These are phyloP conservation scores for Cryomyces antarcticus DNA, from an alignment of 495 filamentous ascomycete species.

Conservation along the genomic window DNA sequence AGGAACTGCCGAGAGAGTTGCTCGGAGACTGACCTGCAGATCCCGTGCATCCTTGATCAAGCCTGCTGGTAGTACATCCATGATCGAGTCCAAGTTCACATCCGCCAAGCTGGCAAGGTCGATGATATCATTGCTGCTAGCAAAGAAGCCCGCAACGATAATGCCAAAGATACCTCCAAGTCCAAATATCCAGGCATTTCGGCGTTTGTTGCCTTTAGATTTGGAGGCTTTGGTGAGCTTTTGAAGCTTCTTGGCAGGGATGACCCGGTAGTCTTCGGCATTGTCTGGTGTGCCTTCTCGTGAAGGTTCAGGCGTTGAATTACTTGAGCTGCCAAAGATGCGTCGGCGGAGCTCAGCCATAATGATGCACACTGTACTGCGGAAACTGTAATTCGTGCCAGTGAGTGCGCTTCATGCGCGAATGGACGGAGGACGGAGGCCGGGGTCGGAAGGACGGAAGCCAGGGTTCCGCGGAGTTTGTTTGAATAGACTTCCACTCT, in stretches of 20 bases:
- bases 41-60: constrained; percentile 67
- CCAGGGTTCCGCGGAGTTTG: too few relatives aligned
- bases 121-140: constrained; percentile 63
- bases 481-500: too few relatives aligned
- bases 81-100: constrained; percentile 60
- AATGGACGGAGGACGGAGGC: too few relatives aligned
- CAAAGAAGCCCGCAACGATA: constrained; percentile 63
- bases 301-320: constrained; percentile 1
- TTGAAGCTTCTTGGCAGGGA: constrained; percentile 17
- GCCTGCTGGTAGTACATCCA: constrained; percentile 67
- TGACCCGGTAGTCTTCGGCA: constrained; percentile 10
- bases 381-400: too few relatives aligned
- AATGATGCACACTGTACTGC: too few relatives aligned
- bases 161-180: constrained; percentile 73
- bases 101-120: constrained; percentile 62
- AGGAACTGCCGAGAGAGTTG: neutral
- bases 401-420: too few relatives aligned
- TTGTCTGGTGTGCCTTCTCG: constrained; percentile 9
- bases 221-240: constrained; percentile 15
- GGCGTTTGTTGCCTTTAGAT: constrained; percentile 40
- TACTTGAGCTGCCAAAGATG: too few relatives aligned
- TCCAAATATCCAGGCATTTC: constrained; percentile 58
- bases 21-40: constrained; percentile 37
- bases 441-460: too few relatives aligned
- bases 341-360: too few relatives aligned